phyloP scores from a whole-genome alignment of 176 grass and related monocot species.

The Ensete ventricosum region DNA sequence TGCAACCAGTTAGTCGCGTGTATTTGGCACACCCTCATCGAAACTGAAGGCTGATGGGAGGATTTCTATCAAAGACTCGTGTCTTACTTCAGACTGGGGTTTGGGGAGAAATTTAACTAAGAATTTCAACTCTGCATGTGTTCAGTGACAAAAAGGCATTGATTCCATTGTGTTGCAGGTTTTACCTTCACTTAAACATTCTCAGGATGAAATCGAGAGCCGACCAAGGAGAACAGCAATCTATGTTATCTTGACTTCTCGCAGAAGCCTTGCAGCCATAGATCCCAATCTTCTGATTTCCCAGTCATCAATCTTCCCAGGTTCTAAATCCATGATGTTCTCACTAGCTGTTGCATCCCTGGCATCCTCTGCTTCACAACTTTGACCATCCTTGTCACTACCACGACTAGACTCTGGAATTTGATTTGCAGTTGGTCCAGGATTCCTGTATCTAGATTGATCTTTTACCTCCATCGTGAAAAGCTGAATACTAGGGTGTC shows the following conservation, averaged over 20 bases:
- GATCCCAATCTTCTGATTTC: conserved; percentile 71
- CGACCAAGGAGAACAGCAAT: not conserved
- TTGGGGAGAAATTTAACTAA: too few species aligned
- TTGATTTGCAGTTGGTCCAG: not conserved
- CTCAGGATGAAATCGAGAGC: not conserved
- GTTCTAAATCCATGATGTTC: conserved; percentile 13
- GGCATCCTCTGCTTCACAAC: conserved; percentile 19
- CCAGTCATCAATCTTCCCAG: conserved; percentile 43
- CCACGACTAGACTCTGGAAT: conserved; percentile 13
- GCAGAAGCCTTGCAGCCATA: conserved; percentile 83
- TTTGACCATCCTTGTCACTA: conserved; percentile 37
- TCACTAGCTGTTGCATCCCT: conserved; percentile 5
- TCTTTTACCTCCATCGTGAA: conserved; percentile 77
- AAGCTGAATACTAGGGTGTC: conserved; percentile 72
- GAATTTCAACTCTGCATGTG: too few species aligned
- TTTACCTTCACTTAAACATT: not conserved
- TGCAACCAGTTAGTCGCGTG: too few species aligned
- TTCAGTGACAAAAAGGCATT: too few species aligned
- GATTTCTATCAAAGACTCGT: too few species aligned
- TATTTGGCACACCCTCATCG: too few species aligned
- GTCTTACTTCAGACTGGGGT: too few species aligned
- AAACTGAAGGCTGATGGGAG: too few species aligned
- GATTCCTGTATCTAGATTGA: conserved; percentile 1
- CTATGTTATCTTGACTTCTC: conserved; percentile 57
- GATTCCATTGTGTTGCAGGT: not conserved